Base-by-base conservation (phyloP, 2,329 filamentous ascomycete genomes). In the Lecanicillium sp. region DNA sequence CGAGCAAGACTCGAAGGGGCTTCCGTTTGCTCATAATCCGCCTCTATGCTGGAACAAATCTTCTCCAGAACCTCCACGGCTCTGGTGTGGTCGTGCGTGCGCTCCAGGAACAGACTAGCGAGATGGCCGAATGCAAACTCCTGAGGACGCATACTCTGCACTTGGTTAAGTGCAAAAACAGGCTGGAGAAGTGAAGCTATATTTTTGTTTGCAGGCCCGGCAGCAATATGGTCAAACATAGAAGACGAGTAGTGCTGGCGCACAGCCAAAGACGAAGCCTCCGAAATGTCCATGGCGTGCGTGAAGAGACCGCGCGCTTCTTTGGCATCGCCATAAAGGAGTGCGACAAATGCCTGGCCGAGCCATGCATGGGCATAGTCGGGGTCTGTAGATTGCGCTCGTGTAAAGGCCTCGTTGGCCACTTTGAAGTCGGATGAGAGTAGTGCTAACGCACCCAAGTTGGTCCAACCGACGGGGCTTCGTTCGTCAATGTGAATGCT, bases 301-400 rank as follows among this genome's bases (percentile, higher is more conserved):
- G 87, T 90, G 61, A 96, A 95, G 9, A 97, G 78, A 10, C 83
- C 83, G 19, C 88, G 77, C 1, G 91, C 90, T 66, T 96, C 90
- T 52, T 79, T 81, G 0, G 70, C 57, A 52, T 95, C 84, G 2
- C 87, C 90, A 42, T 80, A 78, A 23, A 91, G 70, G 14, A 90
- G 73, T 4, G 93, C 90, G 44, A 97, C 77, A 21, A 95, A 76
- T 1, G 88, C 91, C 66, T 97, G 91, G 1, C 93, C 93, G 7
- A 97, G 72, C 94, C 93, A 98, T 14, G 90, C 91, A 59, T 91
- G 83, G 0, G 90, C 83, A 60, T 91, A 95, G 55, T 96, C 91
- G 0, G 94, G 93, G 62, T 98, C 94, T 4, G 87, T 87, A 1
- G 90, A 95, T 64, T 98, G 93, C 3, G 90, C 89, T 53, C 89